These are phyloP conservation scores for Triticum turgidum DNA, from an alignment of 176 grass and related monocot species.

Conservation along the genomic window DNA sequence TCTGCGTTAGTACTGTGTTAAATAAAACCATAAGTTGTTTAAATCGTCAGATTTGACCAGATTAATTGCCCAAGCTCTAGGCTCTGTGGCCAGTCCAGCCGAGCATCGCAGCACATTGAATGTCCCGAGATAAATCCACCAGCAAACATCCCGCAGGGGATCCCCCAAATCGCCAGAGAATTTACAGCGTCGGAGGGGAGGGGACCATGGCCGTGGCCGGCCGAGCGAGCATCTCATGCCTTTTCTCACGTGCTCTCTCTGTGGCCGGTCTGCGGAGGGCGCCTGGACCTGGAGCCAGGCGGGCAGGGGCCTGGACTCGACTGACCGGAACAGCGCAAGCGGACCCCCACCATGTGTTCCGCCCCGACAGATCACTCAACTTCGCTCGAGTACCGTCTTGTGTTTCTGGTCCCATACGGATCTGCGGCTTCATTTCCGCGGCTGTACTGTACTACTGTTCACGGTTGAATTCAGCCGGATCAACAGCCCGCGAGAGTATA, in stretches of 20 bases:
- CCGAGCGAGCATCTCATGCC: slow-evolving; percentile 21
- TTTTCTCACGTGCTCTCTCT: not conserved
- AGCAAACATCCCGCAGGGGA: not conserved
- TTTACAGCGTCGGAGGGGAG: slow-evolving; percentile 25
- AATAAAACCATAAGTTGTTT: too few species aligned
- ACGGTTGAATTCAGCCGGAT: too few species aligned
- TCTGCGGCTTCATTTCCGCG: too few species aligned
- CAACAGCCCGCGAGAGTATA: too few species aligned
- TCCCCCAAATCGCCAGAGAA: not conserved
- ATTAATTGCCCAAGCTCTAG: too few species aligned
- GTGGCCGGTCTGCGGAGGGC: not conserved
- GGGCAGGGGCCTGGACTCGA: not conserved
- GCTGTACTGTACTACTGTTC: too few species aligned
- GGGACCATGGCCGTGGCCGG: not conserved
- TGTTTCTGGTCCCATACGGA: too few species aligned
- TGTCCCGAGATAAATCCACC: not conserved
- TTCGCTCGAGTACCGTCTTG: too few species aligned
- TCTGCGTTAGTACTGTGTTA: too few species aligned
- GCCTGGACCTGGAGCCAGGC: not conserved
- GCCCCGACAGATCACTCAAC: too few species aligned
- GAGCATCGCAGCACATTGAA: not conserved
- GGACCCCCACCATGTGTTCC: not conserved
- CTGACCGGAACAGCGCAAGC: not conserved
- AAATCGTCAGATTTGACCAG: too few species aligned
- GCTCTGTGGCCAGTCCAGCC: too few species aligned